phyloP scores from a whole-genome alignment of 2,329 filamentous ascomycete species.

The Nectriaceae sp. region DNA sequence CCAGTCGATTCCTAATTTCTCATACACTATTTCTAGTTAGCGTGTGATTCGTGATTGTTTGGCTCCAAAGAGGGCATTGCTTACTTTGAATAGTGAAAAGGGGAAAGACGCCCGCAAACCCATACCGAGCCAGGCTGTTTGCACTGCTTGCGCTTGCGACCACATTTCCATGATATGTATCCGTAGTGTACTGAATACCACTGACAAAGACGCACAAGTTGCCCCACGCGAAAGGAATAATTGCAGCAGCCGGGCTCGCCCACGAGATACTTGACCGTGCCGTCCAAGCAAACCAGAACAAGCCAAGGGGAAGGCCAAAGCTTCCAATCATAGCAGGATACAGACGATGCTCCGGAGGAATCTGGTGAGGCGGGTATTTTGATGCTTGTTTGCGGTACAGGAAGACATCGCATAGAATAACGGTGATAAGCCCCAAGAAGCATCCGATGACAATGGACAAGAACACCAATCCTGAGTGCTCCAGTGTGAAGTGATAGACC shows the following conservation, averaged over 20 bases:
- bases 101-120: constrained; percentile 58
- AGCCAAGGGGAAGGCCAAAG: constrained; percentile 50
- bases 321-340: constrained; percentile 61
- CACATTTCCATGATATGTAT: constrained; percentile 56
- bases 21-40: constrained; percentile 41
- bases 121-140: constrained; percentile 59
- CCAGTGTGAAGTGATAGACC: constrained; percentile 46
- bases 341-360: constrained; percentile 58
- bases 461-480: constrained; percentile 47
- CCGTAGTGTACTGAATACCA: constrained; percentile 53
- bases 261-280: constrained; percentile 47
- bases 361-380: constrained; percentile 34
- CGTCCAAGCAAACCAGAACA: constrained; percentile 66
- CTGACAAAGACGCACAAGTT: constrained; percentile 61
- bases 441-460: constrained; percentile 48
- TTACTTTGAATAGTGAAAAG: constrained; percentile 61
- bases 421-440: constrained; percentile 43
- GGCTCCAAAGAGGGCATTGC: constrained; percentile 9
- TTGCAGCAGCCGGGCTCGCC: constrained; percentile 51
- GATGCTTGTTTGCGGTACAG: constrained; percentile 42
- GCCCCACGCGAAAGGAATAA: constrained; percentile 60
- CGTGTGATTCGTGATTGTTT: fast-evolving
- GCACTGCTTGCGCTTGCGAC: constrained; percentile 62
- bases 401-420: constrained; percentile 42
- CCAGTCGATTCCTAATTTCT: constrained; percentile 46